Percentiles rank a stretch among this genome's conserved stretches.
These are phyloP conservation scores for Mycena capillaripes DNA, from an alignment of 768 basidiomycete species.

Conservation along the genomic window DNA sequence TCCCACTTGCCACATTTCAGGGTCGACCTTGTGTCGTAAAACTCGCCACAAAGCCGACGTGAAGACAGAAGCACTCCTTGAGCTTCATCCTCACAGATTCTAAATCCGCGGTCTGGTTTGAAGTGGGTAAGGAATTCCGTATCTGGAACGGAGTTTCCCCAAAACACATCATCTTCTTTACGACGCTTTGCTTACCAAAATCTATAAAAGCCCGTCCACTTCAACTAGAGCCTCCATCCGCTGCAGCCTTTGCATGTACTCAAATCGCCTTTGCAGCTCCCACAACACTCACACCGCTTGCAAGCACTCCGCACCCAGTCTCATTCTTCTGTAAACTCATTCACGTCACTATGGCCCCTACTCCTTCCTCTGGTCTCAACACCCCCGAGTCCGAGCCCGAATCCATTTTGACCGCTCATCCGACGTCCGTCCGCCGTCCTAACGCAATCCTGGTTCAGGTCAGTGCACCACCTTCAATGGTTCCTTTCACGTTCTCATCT, in stretches of 20 bases:
- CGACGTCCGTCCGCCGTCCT: conserved; percentile 85
- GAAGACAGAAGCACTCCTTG: not conserved
- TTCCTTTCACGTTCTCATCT: not conserved
- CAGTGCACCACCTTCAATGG: not conserved
- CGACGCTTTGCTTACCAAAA: not conserved
- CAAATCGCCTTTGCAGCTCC: conserved; percentile 89
- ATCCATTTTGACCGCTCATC: conserved; percentile 80
- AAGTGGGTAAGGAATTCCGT: not conserved
- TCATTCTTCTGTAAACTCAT: conserved; percentile 45
- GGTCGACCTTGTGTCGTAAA: not conserved
- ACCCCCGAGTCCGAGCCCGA: conserved; percentile 78
- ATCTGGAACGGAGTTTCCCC: not conserved
- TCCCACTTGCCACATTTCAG: not conserved
- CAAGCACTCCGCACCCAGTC: conserved; percentile 84
- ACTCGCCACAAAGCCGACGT: not conserved
- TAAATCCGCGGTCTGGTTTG: not conserved
- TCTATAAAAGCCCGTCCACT: not conserved
- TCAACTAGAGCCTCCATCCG: not conserved
- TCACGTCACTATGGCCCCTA: conserved; percentile 62
- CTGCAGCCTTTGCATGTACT: conserved; percentile 86
- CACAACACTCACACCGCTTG: conserved; percentile 90
- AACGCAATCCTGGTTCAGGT: conserved; percentile 75
- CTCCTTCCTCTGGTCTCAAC: conserved; percentile 74
- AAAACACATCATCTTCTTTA: not conserved
- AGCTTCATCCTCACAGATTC: not conserved